Conservation (phyloP, 257 asterid species). For the Verbena officinalis region DNA sequence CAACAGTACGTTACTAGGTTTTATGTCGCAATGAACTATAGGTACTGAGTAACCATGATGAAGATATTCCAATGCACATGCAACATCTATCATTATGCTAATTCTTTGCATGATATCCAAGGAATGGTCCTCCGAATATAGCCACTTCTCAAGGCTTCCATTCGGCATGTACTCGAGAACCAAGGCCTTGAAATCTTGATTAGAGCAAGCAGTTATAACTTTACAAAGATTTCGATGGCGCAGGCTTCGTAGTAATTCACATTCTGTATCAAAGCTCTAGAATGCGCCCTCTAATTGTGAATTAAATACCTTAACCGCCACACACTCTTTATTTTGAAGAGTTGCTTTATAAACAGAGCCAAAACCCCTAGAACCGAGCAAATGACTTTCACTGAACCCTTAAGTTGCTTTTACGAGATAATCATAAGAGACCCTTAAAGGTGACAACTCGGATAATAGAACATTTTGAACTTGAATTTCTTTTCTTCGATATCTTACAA, state of each 20-base stretch:
- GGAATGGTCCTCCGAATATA: conserved; percentile 14
- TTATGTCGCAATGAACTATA: conserved; percentile 33
- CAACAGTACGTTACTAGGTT: conserved; percentile 32
- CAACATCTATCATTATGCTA: conserved; percentile 24
- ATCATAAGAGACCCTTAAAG: conserved; percentile 20
- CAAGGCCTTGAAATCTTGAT: conserved; percentile 33
- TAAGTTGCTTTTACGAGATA: conserved; percentile 19
- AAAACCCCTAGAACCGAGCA: conserved; percentile 29
- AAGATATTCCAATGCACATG: conserved; percentile 33
- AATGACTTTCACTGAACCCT: conserved; percentile 25
- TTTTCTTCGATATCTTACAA: conserved; percentile 12
- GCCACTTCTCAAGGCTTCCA: conserved; percentile 38
- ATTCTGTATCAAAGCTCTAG: conserved; percentile 28
- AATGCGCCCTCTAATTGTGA: conserved; percentile 20
- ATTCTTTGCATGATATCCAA: conserved; percentile 28
- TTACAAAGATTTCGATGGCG: conserved; percentile 33
- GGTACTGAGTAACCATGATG: conserved; percentile 27
- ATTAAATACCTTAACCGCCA: conserved; percentile 32
- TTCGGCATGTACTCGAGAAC: conserved; percentile 32
- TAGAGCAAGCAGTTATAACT: conserved; percentile 30
- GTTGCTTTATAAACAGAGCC: conserved; percentile 32
- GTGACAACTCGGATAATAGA: not conserved
- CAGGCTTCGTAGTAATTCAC: conserved; percentile 30
- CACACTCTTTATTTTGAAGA: conserved; percentile 21
- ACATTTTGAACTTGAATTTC: not conserved